Conservation (phyloP, 2,329 filamentous ascomycete species). For the Juglanconis oblonga region DNA sequence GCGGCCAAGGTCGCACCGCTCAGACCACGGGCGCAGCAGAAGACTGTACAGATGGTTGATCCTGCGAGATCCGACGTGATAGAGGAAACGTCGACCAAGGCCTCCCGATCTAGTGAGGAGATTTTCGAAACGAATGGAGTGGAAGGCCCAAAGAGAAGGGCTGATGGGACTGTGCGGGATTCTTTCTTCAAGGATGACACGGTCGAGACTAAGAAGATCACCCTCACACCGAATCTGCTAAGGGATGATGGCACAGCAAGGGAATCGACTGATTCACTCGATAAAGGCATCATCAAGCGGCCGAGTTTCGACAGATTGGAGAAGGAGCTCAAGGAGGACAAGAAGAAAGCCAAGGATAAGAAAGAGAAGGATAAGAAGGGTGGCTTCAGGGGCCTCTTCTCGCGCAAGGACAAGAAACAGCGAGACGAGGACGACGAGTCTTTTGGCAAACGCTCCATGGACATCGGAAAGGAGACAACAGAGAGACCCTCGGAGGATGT, state of each 20-base stretch:
- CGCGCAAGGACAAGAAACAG: constrained; percentile 59
- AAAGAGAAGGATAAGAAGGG: constrained; percentile 69
- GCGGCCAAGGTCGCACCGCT: constrained; percentile 55
- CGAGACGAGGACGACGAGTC: constrained; percentile 58
- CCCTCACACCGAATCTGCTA: constrained; percentile 86
- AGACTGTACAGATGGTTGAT: constrained; percentile 33
- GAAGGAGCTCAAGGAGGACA: constrained; percentile 69
- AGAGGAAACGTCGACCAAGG: constrained; percentile 30
- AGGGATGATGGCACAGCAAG: constrained; percentile 68
- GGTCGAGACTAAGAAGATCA: constrained; percentile 95
- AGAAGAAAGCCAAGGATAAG: constrained; percentile 70
- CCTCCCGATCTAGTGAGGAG: constrained; percentile 61
- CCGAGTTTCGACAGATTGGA: constrained; percentile 70
- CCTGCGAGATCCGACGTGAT: constrained; percentile 31
- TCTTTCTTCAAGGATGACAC: constrained; percentile 97
- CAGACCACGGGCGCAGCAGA: constrained; percentile 42
- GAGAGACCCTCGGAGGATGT: constrained; percentile 42
- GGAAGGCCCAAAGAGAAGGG: constrained; percentile 59
- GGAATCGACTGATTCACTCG: constrained; percentile 50
- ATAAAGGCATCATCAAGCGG: constrained; percentile 50
- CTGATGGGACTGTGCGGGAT: constrained; percentile 84
- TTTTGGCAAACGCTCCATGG: constrained; percentile 61
- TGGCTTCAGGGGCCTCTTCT: constrained; percentile 59
- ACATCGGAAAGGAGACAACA: constrained; percentile 42
- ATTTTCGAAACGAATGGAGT: constrained; percentile 54